These are phyloP conservation scores for Salix exigua DNA, from an alignment of 345 rosid species.

Conservation along the genomic window DNA sequence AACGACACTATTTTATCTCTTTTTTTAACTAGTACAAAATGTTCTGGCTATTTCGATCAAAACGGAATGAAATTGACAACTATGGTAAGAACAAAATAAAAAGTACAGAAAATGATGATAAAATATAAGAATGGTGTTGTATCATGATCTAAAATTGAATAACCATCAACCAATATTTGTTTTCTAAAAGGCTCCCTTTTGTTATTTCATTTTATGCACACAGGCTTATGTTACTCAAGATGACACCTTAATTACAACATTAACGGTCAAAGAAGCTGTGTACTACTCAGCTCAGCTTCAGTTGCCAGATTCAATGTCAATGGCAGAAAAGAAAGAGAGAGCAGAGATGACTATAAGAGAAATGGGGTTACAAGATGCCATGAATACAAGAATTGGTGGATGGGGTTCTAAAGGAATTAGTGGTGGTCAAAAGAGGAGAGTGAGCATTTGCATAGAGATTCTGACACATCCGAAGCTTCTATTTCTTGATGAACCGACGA, in stretches of 20 bases:
- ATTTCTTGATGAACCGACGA: slow-evolving; percentile 27
- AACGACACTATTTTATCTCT: fast-evolving
- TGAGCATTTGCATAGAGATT: slow-evolving; percentile 27
- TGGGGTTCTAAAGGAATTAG: slow-evolving; percentile 20
- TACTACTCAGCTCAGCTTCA: slow-evolving; percentile 25
- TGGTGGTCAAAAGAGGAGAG: slow-evolving; percentile 26
- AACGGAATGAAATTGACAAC: too few relatives aligned
- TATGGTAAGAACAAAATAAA: neutral
- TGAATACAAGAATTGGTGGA: slow-evolving; percentile 25
- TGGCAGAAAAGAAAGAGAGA: slow-evolving; percentile 18
- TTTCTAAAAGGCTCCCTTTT: neutral
- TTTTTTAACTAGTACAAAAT: too few relatives aligned
- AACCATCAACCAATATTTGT: neutral
- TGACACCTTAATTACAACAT: slow-evolving; percentile 21
- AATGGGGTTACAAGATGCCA: slow-evolving; percentile 22
- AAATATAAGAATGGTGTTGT: neutral
- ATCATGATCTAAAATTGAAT: neutral
- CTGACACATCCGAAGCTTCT: slow-evolving; percentile 20
- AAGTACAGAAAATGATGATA: neutral
- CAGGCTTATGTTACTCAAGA: slow-evolving; percentile 33
- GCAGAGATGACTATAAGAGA: slow-evolving; percentile 21
- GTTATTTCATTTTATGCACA: neutral
- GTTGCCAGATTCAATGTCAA: slow-evolving; percentile 19
- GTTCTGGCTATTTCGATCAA: too few relatives aligned
- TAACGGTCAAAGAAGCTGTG: slow-evolving; percentile 21